These are phyloP conservation scores for Glycine tomentella DNA, from an alignment of 306 rosid species.

Conservation along the genomic window DNA sequence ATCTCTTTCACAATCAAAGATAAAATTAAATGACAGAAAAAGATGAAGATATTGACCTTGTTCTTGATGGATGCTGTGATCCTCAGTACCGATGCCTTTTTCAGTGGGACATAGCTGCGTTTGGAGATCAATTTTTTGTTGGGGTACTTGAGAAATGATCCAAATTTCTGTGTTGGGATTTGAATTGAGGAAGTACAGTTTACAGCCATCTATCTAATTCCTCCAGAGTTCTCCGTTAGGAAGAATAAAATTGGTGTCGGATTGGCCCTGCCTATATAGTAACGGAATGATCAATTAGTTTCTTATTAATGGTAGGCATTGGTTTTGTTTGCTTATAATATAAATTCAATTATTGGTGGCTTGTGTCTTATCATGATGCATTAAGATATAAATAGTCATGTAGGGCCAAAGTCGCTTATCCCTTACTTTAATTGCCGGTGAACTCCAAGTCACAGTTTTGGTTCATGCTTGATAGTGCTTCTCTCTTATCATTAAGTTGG, in stretches of 20 bases:
- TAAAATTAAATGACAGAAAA: neutral
- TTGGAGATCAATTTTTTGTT: slow-evolving; percentile 52
- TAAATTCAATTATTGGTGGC: slow-evolving; percentile 57
- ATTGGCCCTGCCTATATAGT: slow-evolving; percentile 40
- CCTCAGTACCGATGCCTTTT: slow-evolving; percentile 50
- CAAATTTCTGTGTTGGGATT: slow-evolving; percentile 51
- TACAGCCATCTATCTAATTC: slow-evolving; percentile 62
- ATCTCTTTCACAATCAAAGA: neutral
- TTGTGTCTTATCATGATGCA: slow-evolving; percentile 55
- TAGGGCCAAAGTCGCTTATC: slow-evolving; percentile 64
- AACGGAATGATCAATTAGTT: slow-evolving; percentile 34
- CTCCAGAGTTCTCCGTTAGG: no score
- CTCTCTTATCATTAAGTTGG: slow-evolving; percentile 38
- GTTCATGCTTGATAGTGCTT: slow-evolving; percentile 38
- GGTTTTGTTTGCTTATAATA: neutral
- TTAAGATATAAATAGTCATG: slow-evolving; percentile 32
- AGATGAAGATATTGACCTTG: slow-evolving; percentile 57
- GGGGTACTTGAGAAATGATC: slow-evolving; percentile 52
- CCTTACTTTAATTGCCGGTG: slow-evolving; percentile 46
- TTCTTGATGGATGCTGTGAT: slow-evolving; percentile 69
- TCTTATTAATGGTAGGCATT: slow-evolving; percentile 11
- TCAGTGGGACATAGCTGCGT: slow-evolving; percentile 41
- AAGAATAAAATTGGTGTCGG: slow-evolving; percentile 9
- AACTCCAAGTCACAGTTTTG: slow-evolving; percentile 45
- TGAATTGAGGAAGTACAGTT: slow-evolving; percentile 47